Conservation (phyloP, 73 alveolate species). For the Blepharisma japonicum region DNA sequence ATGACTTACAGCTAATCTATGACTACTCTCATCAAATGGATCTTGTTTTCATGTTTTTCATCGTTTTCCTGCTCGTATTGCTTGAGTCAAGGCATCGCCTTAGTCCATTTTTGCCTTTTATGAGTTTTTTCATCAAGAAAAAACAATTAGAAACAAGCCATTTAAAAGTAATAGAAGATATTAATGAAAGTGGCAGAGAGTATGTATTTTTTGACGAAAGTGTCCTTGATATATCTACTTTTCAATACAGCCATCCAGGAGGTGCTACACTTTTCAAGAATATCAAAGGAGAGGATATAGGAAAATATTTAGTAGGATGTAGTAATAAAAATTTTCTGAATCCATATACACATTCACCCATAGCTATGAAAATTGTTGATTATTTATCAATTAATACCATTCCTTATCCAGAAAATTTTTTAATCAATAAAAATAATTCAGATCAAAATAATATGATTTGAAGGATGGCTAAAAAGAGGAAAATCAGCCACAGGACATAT, state of each 20-base stretch:
- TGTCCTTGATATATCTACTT: constrained; percentile 6
- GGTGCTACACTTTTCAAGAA: not conserved
- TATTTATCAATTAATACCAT: not conserved
- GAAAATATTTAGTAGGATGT: constrained; percentile 24
- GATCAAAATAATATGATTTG: not conserved
- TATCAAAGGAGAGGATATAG: constrained; percentile 1
- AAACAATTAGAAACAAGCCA: too few species aligned
- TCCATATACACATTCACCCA: constrained; percentile 3
- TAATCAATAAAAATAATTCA: not conserved
- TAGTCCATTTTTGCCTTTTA: too few species aligned
- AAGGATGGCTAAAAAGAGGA: not conserved
- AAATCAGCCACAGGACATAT: not conserved
- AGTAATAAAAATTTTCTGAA: not conserved
- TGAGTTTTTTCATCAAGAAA: too few species aligned
- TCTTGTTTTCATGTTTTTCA: too few species aligned
- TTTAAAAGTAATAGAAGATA: too few species aligned
- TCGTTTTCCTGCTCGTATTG: too few species aligned
- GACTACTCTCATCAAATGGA: too few species aligned
- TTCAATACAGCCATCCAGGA: not conserved
- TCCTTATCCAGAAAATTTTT: not conserved
- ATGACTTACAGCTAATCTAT: too few species aligned
- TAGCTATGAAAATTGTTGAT: not conserved
- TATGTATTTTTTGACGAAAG: not conserved
- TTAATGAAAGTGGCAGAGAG: not conserved
- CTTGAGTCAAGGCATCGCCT: too few species aligned